Percentiles rank a stretch among this genome's conserved stretches.
Evolutionary conservation across 495 filamentous ascomycete species (phyloP).

Genomic region (Talaromyces proteolyticus): DNA sequence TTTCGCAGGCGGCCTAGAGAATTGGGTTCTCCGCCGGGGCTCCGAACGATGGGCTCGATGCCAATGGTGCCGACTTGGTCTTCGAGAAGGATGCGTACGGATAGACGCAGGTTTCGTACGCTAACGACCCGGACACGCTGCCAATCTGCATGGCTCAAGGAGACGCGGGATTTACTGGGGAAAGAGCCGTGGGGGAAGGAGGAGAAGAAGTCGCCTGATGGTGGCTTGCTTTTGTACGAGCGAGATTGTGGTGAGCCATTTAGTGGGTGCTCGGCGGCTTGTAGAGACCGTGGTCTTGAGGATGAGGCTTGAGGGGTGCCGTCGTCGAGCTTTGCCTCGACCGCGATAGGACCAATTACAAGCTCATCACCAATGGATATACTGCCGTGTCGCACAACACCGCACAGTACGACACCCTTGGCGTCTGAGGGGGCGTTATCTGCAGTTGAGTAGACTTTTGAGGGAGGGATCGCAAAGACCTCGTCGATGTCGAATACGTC

Average conservation of each 20-base stretch:
- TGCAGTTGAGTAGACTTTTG: constrained; percentile 36
- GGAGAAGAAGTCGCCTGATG: constrained; percentile 27
- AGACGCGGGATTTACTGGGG: constrained; percentile 20
- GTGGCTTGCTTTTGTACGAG: constrained; percentile 23
- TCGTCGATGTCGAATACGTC: constrained; percentile 87
- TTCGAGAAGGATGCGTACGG: constrained; percentile 66
- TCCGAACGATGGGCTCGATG: constrained; percentile 48
- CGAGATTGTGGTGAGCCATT: constrained; percentile 14
- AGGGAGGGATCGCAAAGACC: constrained; percentile 57
- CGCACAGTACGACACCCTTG: constrained; percentile 67
- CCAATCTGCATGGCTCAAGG: constrained; percentile 49
- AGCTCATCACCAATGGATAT: constrained; percentile 75
- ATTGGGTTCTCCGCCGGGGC: constrained; percentile 14
- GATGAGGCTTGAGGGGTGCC: constrained; percentile 9
- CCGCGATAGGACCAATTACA: constrained; percentile 69
- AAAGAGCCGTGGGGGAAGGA: constrained; percentile 22
- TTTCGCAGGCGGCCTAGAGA: constrained; percentile 57
- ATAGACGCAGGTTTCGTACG: constrained; percentile 80
- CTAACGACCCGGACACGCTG: constrained; percentile 72
- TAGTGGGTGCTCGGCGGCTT: constrained; percentile 7
- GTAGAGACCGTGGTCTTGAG: constrained; percentile 12
- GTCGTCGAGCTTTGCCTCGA: constrained; percentile 23
- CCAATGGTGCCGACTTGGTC: constrained; percentile 92
- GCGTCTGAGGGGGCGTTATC: constrained; percentile 31
- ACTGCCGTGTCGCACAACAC: constrained; percentile 71